These are phyloP conservation scores for Pholiota conissans DNA, from an alignment of 768 basidiomycete genomes.

Conservation along the genomic window DNA sequence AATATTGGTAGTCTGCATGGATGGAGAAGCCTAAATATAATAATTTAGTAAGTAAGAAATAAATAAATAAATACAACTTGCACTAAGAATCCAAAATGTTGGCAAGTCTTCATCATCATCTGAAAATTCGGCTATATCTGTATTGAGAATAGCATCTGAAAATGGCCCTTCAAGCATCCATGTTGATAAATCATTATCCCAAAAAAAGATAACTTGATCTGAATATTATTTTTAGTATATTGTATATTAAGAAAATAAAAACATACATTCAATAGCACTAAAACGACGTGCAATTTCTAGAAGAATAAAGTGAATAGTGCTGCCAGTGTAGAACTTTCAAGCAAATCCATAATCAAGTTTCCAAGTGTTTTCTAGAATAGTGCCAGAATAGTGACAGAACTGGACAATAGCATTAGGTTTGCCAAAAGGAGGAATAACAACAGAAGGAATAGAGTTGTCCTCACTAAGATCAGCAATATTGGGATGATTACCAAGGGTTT, in stretches of 20 bases:
- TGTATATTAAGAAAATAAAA: background rate
- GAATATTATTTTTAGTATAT: background rate
- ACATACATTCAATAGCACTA: background rate
- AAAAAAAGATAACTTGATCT: background rate
- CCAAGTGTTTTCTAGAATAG: no score
- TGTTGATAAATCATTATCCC: background rate
- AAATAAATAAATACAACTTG: background rate
- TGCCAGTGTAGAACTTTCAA: background rate
- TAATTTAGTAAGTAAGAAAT: background rate
- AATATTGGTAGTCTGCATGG: background rate
- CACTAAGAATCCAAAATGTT: background rate
- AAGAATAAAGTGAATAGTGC: background rate
- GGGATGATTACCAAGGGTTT: background rate
- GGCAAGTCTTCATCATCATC: background rate
- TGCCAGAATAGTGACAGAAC: background rate
- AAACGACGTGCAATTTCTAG: background rate
- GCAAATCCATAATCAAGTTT: background rate
- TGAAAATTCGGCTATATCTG: background rate
- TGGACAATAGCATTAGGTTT: background rate
- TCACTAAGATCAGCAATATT: background rate
- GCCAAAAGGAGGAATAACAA: background rate
- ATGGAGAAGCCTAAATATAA: background rate
- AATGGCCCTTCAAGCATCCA: background rate
- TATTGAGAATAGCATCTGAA: background rate
- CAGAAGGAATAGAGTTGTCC: background rate